These are phyloP conservation scores for Dovyalis caffra DNA, from an alignment of 345 rosid species.

Conservation along the genomic window DNA sequence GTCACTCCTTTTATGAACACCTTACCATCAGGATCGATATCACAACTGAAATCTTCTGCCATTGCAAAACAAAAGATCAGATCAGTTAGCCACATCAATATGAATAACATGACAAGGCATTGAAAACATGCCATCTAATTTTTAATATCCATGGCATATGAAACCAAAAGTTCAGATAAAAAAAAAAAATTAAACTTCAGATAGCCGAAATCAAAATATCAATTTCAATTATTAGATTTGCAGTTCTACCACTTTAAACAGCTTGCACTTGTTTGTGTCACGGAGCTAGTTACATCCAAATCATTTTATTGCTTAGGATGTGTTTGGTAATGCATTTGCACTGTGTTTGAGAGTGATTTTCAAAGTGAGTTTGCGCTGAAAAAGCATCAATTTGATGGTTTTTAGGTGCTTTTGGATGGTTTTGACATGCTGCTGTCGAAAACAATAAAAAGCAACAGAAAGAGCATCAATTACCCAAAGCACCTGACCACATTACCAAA, in stretches of 20 bases:
- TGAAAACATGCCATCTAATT: neutral
- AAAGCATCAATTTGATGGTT: too few relatives aligned
- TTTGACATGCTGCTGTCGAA: too few relatives aligned
- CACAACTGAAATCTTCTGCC: constrained; percentile 73
- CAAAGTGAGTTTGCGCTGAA: too few relatives aligned
- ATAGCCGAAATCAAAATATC: neutral
- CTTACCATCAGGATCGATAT: constrained; percentile 56
- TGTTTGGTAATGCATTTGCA: too few relatives aligned
- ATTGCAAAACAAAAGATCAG: constrained; percentile 14
- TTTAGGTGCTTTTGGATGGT: too few relatives aligned
- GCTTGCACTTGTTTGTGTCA: too few relatives aligned
- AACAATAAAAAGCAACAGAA: too few relatives aligned
- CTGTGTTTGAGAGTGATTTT: too few relatives aligned
- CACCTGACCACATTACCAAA: too few relatives aligned
- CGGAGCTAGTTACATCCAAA: neutral
- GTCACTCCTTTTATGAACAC: constrained; percentile 64
- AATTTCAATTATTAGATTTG: too few relatives aligned
- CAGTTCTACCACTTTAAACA: too few relatives aligned
- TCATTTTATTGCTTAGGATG: neutral
- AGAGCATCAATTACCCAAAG: too few relatives aligned
- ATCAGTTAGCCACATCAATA: constrained; percentile 4
- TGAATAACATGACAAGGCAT: neutral
- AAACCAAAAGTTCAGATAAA: neutral
- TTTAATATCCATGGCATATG: constrained; percentile 2
- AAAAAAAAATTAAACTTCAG: neutral